Evolutionary conservation across 75 land plant genomes (phyloP), one percentile per base, ranked within the genome.

Genomic region (Adiantum capillusveneris): DNA sequence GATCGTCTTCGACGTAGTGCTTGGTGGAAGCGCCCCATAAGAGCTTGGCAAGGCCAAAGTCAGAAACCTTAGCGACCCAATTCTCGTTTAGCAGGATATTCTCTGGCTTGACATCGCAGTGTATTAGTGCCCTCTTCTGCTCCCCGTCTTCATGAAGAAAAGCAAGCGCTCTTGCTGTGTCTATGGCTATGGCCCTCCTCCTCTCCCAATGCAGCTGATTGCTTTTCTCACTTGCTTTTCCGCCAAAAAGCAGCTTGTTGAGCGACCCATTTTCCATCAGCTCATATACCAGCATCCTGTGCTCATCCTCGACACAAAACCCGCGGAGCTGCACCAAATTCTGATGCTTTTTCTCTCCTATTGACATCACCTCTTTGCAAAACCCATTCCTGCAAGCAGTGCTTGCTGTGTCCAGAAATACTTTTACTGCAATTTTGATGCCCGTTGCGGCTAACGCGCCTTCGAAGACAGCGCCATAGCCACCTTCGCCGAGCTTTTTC

Each of bases 81-180:
- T 27, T 24, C 55, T 53, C 55, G 14, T 53, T 26, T 26, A 73
- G 48, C 49, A 73, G 45, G 25, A 73, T 73, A 22, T 73, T 73
- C 59, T 73, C 75, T 21, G 75, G 75, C 70, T 73, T 73, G 65
- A 73, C 60, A 31, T 73, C 75, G 45, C 75, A 73, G 25, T 73
- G 75, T 0, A 73, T 62, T 0, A 73, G 53, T 2, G 22, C 50
- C 14, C 55, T 6, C 3, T 14, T 25, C 55, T 26, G 27, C 2
- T 26, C 28, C 6, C 14, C 28, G 14, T 24, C 55, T 2, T 53
- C 28, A 26, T 53, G 55, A 24, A 53, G 55, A 27, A 53, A 53
- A 24, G 55, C 55, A 25, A 53, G 28, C 12, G 55, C 55, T 14
- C 14, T 13, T 14, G 55, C 55, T 2, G 55, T 53, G 14, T 53